phyloP scores from a whole-genome alignment of 208 protist genomes.

The Trypanosoma boissoni region DNA sequence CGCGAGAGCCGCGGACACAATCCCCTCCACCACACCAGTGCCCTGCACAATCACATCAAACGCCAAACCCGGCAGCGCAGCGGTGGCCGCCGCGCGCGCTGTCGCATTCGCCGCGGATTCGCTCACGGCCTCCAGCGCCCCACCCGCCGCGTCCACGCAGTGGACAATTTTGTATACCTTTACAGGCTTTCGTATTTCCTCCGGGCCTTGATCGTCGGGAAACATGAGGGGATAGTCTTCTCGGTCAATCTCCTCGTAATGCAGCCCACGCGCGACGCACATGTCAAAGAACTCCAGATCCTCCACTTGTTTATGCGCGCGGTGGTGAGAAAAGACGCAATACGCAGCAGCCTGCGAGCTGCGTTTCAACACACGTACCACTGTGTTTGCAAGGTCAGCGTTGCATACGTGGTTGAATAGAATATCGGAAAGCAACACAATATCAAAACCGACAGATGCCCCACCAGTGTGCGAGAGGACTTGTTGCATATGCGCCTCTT shows the following conservation, averaged over 20 bases:
- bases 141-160: slow-evolving; percentile 49
- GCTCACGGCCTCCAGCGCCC: slow-evolving; percentile 31
- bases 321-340: slow-evolving; percentile 90
- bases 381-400: slow-evolving; percentile 73
- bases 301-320: slow-evolving; percentile 77
- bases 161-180: slow-evolving; percentile 73
- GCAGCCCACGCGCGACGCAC: slow-evolving; percentile 63
- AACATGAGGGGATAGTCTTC: slow-evolving; percentile 88
- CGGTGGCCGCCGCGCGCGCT: no score
- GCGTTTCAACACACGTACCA: slow-evolving; percentile 42
- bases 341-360: slow-evolving; percentile 59
- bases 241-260: slow-evolving; percentile 74
- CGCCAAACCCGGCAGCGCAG: no score
- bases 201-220: slow-evolving; percentile 80
- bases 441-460: slow-evolving; percentile 69
- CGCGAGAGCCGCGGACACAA: slow-evolving; percentile 79
- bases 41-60: slow-evolving; percentile 89
- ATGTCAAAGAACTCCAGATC: slow-evolving; percentile 89
- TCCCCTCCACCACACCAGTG: slow-evolving; percentile 82
- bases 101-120: no score
- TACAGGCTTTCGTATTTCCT: slow-evolving; percentile 72
- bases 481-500: slow-evolving; percentile 60
- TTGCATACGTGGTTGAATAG: slow-evolving; percentile 92
- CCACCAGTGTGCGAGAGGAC: slow-evolving; percentile 57
- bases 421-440: slow-evolving; percentile 89